These are phyloP conservation scores for Clavispora vitiphila DNA, from an alignment of 805 yeast genomes.

Conservation along the genomic window DNA sequence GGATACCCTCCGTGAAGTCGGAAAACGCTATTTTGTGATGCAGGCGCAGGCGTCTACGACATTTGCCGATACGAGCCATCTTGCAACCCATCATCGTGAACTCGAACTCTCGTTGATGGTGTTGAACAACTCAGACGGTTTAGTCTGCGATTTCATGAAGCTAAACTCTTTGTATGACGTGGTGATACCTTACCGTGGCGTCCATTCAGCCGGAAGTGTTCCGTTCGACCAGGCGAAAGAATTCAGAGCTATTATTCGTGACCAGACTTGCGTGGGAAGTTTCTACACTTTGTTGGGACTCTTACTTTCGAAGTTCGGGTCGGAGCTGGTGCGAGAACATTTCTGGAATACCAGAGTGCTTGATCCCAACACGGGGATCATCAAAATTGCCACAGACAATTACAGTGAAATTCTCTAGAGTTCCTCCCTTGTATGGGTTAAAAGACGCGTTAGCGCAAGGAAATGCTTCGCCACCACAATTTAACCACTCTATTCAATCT, in stretches of 20 bases:
- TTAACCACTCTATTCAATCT: no score
- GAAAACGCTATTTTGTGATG: constrained; percentile 19
- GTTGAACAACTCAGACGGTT: constrained; percentile 11
- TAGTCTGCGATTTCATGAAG: constrained; percentile 30
- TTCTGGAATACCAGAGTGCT: constrained; percentile 13
- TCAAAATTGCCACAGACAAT: constrained; percentile 14
- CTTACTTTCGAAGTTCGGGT: constrained; percentile 24
- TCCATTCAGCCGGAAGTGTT: constrained; percentile 18
- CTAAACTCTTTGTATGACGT: constrained; percentile 20
- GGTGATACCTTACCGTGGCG: constrained; percentile 30
- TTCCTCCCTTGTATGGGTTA: no score
- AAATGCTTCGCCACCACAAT: no score
- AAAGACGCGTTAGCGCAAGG: no score
- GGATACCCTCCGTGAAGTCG: constrained; percentile 22
- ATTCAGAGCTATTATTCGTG: constrained; percentile 12
- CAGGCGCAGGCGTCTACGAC: constrained; percentile 22
- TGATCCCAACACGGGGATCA: constrained; percentile 22
- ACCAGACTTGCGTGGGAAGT: constrained; percentile 27
- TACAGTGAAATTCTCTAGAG: neutral
- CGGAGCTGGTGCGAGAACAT: constrained; percentile 17
- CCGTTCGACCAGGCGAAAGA: neutral
- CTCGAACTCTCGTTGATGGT: constrained; percentile 22
- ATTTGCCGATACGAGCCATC: constrained; percentile 24
- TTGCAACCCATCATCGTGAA: constrained; percentile 26
- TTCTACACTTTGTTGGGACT: constrained; percentile 37